Evolutionary conservation across 305 asterid genomes (phyloP), one percentile per base, ranked within the genome.

Genomic region (Fraxinus paxiana): DNA sequence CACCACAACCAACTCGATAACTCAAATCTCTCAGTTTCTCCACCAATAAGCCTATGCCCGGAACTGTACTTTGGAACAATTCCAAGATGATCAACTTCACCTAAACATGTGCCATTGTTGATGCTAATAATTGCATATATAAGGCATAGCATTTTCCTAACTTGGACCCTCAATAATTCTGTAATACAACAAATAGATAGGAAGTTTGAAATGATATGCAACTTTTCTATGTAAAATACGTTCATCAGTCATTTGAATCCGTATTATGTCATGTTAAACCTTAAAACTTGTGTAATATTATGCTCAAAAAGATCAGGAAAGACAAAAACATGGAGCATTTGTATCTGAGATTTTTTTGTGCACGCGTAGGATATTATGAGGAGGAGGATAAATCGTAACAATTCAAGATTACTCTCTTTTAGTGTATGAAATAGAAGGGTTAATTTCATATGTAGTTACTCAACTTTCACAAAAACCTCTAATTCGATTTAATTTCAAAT

Each of bases 151-250:
- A 73, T 28, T 65, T 43, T 73, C 80, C 83, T 67, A 72, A 59
- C 41, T 59, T 81, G 88, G 87, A 84, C 87, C 82, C 26, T 70
- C 88, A 85, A 87, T 85, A 61, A 87, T 85, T 81, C 75, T 71
- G 85, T 73, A 82, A 76, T 56, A 67, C 72, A 79, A 81, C 86
- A 83, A 83, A 81, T 35, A 77, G 10, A 70, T 46, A 41, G n/a
- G 43, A 17, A 43, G 20, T 51, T 46, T 31, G 70, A 69, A 75
- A 74, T 13, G 8, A 48, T 77, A 76, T 75, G 79, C 35, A 22
- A 2, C n/a, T 33, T 20, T 75, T 22, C 72, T 73, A 56, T 43
- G 28, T 20, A n/a, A 80, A 35, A 76, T 17, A 70, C 17, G 35
- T 28, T 37, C 54, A 73, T 28, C 18, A 2, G 9, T 61, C 37